Percentiles rank a stretch among this genome's conserved stretches.
These are phyloP conservation scores for Alternaria triticimaculans DNA, from an alignment of 2,329 filamentous ascomycete genomes.

Conservation along the genomic window DNA sequence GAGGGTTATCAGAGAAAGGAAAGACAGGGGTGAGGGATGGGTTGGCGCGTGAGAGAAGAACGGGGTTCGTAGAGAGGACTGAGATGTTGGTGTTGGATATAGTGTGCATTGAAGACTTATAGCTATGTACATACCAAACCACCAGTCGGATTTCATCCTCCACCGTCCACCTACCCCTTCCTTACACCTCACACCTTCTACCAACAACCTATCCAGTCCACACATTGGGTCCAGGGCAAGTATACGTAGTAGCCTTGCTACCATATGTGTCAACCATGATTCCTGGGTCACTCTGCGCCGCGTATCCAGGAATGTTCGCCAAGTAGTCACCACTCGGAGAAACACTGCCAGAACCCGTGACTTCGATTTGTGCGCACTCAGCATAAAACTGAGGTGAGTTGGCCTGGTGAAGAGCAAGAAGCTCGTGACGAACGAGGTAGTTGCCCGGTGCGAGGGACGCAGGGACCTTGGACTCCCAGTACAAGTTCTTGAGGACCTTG, in stretches of 20 bases:
- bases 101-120: neutral
- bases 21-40: neutral
- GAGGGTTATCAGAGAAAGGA: neutral
- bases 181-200: neutral
- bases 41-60: neutral
- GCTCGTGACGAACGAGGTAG: slow-evolving; percentile 58
- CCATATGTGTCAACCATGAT: slow-evolving; percentile 60
- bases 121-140: neutral
- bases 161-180: neutral
- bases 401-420: slow-evolving; percentile 63
- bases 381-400: slow-evolving; percentile 61
- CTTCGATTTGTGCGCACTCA: slow-evolving; percentile 64
- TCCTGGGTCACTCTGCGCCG: slow-evolving; percentile 57
- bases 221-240: slow-evolving; percentile 56
- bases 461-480: slow-evolving; percentile 63
- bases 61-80: neutral
- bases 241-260: slow-evolving; percentile 56
- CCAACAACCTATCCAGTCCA: slow-evolving; percentile 53
- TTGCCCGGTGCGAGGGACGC: slow-evolving; percentile 48
- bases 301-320: slow-evolving; percentile 54
- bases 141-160: neutral
- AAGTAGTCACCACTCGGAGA: slow-evolving; percentile 52
- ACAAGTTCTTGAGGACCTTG: slow-evolving; percentile 55
- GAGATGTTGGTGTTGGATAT: neutral
- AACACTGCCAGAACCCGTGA: slow-evolving; percentile 58